phyloP scores from a whole-genome alignment of 495 filamentous ascomycete genomes.

The Xylaria longipes region DNA sequence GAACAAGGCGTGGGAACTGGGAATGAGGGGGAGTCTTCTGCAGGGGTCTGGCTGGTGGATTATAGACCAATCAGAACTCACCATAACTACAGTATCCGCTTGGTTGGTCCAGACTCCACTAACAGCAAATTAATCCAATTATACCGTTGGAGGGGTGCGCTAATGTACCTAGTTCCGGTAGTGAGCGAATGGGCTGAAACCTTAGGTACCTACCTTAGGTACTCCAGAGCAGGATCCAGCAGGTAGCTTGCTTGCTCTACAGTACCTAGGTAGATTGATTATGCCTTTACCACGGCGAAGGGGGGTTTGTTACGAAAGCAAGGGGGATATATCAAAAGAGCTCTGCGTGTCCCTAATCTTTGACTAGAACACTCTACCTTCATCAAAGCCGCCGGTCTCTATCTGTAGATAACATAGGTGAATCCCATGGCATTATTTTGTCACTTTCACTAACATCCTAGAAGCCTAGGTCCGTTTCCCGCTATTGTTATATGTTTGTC shows the following conservation, averaged over 20 bases:
- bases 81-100: conserved; percentile 4
- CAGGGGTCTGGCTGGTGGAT: conserved; percentile 12
- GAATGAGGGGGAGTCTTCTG: conserved; percentile 8
- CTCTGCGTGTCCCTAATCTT: background rate
- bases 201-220: background rate
- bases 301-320: background rate
- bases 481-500: background rate
- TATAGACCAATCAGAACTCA: conserved; percentile 10
- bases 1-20: conserved; percentile 16
- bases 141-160: background rate
- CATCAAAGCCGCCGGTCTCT: background rate
- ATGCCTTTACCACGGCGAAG: background rate
- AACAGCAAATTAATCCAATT: conserved; percentile 16
- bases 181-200: background rate
- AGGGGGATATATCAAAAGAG: background rate
- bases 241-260: too few species aligned
- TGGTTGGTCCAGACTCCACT: conserved; percentile 13
- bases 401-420: background rate
- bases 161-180: background rate
- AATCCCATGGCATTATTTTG: background rate
- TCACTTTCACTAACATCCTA: background rate
- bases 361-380: background rate
- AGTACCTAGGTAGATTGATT: too few species aligned
- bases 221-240: background rate
- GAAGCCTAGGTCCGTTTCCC: background rate